Evolutionary conservation across 1,139 yeast species (phyloP), one percentile per base, ranked within the genome.

Genomic region (Suhomyces panamericanus): DNA sequence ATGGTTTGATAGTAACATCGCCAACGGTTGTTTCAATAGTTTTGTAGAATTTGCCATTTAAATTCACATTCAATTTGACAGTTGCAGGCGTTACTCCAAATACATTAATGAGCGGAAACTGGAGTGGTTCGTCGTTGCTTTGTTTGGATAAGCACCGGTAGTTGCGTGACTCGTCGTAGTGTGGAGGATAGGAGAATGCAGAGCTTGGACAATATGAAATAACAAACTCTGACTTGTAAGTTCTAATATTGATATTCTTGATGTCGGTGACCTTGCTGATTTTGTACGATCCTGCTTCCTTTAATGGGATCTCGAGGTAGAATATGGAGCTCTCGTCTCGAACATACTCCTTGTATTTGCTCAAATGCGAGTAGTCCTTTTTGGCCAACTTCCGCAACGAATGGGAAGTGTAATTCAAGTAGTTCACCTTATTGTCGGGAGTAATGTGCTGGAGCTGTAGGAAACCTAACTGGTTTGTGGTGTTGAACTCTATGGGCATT

Each of bases 171-270:
- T 48, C 30, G 31, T 53, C 52, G 33, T 57, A 53, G 13, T 50
- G 56, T 20, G 67, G 58, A 4, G 78, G 70, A 30, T 67, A 64
- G 2, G 64, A 58, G 49, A 83, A 75, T 32, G 67, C 61, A 0
- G 88, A 95, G 15, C 70, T 70, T 1, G 99, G 99, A 62, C 99
- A 93, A 34, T 73, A 63, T 1, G 95, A 81, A 12, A 93, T 75
- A 28, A 85, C 59, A 29, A 89, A 75, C 45, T 83, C 85, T 0
- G 87, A 79, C 47, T 78, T 81, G 51, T 75, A 79, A 2, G 85
- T 73, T 50, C 89, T 75, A 37, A 93, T 82, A 30, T 78, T 78
- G 41, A 86, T 67, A 29, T 80, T 78, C 32, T 86, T 81, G 4
- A 75, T 66, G 56, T 89, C 97, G 12, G 77, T 62, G 2, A 91